These are phyloP conservation scores for Tulasnella sp. DNA, from an alignment of 768 basidiomycete genomes.

Conservation along the genomic window DNA sequence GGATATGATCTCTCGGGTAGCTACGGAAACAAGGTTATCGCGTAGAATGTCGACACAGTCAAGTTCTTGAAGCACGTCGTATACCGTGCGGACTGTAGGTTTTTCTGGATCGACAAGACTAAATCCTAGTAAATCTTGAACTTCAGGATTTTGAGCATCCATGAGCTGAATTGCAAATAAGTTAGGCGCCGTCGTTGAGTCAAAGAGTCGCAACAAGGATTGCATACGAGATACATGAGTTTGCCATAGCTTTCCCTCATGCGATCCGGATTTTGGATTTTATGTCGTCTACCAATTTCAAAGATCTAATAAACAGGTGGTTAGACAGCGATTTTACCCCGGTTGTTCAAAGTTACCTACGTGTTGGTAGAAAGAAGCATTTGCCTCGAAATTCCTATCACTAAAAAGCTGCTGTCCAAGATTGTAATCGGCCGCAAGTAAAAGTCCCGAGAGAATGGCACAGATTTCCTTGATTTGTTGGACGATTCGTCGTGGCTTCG, in stretches of 20 bases:
- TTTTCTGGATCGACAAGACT: conserved; percentile 49
- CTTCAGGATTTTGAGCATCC: conserved; percentile 78
- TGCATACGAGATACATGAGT: conserved; percentile 26
- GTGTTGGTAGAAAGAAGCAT: conserved; percentile 64
- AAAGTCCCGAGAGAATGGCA: conserved; percentile 71
- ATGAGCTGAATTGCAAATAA: conserved; percentile 22
- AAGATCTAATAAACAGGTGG: conserved; percentile 32
- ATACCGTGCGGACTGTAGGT: conserved; percentile 50
- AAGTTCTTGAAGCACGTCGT: conserved; percentile 49
- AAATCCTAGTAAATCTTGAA: conserved; percentile 66
- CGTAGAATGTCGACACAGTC: conserved; percentile 55
- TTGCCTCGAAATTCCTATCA: conserved; percentile 67
- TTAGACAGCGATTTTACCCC: neutral
- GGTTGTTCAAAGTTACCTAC: conserved; percentile 16
- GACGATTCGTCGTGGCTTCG: conserved; percentile 79
- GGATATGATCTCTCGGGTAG: conserved; percentile 71
- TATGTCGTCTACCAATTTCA: conserved; percentile 43
- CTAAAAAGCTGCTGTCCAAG: conserved; percentile 75
- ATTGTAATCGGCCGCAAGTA: conserved; percentile 69
- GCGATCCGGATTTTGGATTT: conserved; percentile 83
- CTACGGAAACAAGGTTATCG: conserved; percentile 59
- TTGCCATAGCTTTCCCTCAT: conserved; percentile 86
- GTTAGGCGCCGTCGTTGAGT: neutral
- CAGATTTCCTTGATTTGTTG: conserved; percentile 78
- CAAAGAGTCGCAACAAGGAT: too few species aligned